Evolutionary conservation across 805 yeast genomes (phyloP), one percentile per base, ranked within the genome.

Genomic region (Yamadazyma phyllophila): DNA sequence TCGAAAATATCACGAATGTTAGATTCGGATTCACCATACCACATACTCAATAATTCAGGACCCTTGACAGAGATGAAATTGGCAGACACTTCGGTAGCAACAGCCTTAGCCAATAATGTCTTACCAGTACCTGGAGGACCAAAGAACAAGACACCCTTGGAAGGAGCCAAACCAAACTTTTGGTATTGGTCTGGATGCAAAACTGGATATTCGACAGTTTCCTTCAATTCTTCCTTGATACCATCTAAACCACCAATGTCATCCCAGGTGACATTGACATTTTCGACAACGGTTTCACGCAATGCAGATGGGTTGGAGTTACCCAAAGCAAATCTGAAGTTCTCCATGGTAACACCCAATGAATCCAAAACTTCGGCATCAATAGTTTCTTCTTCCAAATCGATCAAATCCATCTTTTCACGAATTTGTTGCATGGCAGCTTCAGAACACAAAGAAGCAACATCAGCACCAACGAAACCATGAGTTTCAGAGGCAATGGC

Each of bases 51-150:
- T 66, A 92, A 78, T 73, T 90, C 97, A 31, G 97, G 97, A 57
- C 97, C 97, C 74, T 90, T 90, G 44, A 92, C 98, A 40, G 96
- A 87, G 56, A 94, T 94, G 73, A 94, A 94, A 70, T 94, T 94
- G 30, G 99, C 99, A 51, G 97, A 88, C 32, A 94, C 98, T 69
- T 94, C 99, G 40, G 98, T 94, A 40, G 99, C 99, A 58, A 94
- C 98, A 45, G 99, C 99, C 74, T 94, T 94, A 39, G 99, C 99
- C 61, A 94, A 78, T 63, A 94, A 75, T 3, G 99, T 94, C 76
- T 94, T 94, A 90, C 99, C 99, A 50, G 98, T 94, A 87, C 99
- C 99, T 50, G 99, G 99, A 44, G 99, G 99, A 59, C 99, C 99
- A 67, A 87, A 94, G 78, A 94, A 94, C 66, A 94, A 77, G 56